Evolutionary conservation across 2,329 filamentous ascomycete genomes (phyloP).

Genomic region (Thyridium curvatum): DNA sequence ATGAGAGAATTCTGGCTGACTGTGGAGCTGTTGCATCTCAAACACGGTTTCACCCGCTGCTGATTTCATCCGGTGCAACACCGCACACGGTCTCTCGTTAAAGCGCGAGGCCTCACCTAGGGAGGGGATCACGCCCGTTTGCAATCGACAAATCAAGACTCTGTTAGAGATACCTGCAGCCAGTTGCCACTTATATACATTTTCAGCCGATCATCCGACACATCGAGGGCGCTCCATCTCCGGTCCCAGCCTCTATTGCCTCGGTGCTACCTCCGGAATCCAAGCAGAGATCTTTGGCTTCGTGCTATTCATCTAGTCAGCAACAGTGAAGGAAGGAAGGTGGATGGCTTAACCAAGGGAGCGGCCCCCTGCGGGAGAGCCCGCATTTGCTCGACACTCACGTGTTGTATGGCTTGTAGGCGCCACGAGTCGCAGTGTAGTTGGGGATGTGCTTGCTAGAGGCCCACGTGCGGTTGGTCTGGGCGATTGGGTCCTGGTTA

Average conservation of each 20-base stretch:
- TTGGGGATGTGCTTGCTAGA: constrained; percentile 64
- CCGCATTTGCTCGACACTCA: constrained; percentile 42
- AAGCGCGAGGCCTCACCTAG: no score
- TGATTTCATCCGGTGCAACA: no score
- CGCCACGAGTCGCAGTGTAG: constrained; percentile 67
- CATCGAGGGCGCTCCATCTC: no score
- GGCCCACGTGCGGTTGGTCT: constrained; percentile 63
- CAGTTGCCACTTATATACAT: no score
- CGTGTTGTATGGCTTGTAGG: constrained; percentile 94
- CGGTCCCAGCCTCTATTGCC: constrained; percentile 9
- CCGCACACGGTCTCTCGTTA: no score
- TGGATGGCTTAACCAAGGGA: neutral
- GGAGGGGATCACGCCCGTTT: no score
- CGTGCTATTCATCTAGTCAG: constrained; percentile 13
- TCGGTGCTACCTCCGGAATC: constrained; percentile 23
- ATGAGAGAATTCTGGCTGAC: no score
- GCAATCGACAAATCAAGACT: no score
- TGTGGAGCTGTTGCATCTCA: no score
- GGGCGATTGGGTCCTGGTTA: constrained; percentile 64
- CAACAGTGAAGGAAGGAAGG: neutral
- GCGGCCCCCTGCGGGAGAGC: neutral
- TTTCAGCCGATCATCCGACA: no score
- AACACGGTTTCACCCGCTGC: no score
- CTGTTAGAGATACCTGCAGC: no score
- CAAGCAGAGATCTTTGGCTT: constrained; percentile 27